Evolutionary conservation across 805 yeast species (phyloP).

Genomic region (Teunomyces gatunensis): DNA sequence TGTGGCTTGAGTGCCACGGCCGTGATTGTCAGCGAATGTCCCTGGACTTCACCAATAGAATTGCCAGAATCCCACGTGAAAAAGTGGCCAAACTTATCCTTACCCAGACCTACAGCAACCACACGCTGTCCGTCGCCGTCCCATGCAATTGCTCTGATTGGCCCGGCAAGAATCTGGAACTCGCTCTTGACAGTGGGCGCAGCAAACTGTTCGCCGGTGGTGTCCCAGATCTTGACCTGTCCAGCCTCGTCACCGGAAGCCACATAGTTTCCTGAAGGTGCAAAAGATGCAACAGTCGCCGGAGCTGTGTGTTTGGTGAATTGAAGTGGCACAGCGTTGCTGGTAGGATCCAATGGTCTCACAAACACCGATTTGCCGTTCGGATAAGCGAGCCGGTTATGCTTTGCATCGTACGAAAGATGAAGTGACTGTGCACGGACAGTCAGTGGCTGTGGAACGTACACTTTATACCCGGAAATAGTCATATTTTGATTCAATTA

Average conservation of each 20-base stretch:
- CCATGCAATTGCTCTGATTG: conserved; percentile 84
- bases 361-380: conserved; percentile 77
- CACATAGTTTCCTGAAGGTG: conserved; percentile 86
- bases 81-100: conserved; percentile 87
- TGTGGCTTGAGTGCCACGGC: conserved; percentile 81
- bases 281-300: conserved; percentile 81
- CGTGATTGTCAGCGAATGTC: conserved; percentile 81
- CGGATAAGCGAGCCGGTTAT: conserved; percentile 76
- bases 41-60: conserved; percentile 93
- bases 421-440: conserved; percentile 66
- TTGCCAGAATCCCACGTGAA: conserved; percentile 94
- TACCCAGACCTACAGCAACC: conserved; percentile 94
- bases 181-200: conserved; percentile 70
- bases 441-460: conserved; percentile 83
- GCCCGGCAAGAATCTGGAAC: conserved; percentile 74
- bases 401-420: conserved; percentile 67
- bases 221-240: conserved; percentile 83
- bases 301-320: conserved; percentile 67
- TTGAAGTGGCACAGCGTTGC: conserved; percentile 47
- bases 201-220: conserved; percentile 26
- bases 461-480: conserved; percentile 28
- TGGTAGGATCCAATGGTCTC: conserved; percentile 59
- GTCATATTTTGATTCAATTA: conserved; percentile 16
- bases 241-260: conserved; percentile 96
- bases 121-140: conserved; percentile 83